Evolutionary conservation across 2,329 filamentous ascomycete genomes (phyloP), one percentile per base, ranked within the genome.

Genomic region (Fusarium sp.): DNA sequence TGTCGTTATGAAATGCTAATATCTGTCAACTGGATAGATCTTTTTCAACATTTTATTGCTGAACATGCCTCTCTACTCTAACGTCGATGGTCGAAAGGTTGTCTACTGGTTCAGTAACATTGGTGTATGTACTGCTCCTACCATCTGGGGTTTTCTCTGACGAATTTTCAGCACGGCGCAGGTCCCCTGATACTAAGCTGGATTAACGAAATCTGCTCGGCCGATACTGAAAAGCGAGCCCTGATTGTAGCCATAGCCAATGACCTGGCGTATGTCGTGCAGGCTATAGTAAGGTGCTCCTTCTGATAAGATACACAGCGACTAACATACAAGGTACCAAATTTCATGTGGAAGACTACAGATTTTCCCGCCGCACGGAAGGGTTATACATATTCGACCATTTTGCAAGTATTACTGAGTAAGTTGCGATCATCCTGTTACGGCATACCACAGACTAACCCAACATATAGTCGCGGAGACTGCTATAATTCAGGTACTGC

Each of bases 261-360:
- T 13, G 28, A 31, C 13, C 10, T 31, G 28, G 28, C 28, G 13
- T 31, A 31, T 13, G 28, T 31, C 28, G 28, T 31, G 28, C 28
- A 31, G 34, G 34, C 34, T 4, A 17, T 36, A 15, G 34, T 36
- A 36, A 36, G 34, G n/a, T 36, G 15, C 3, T 17, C 8, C 15
- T 36, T 9, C 34, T 2, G 7, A 36, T 36, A 7, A 17, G 17
- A 36, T 17, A 17, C 15, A 36, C 14, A 17, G 15, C n/a, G 66
- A 68, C 38, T 53, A 6, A 53, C 38, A 20, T 17, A 13, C 17
- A 28, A 53, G 50, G 33, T 53, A 7, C 67, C 67, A 5, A 70
- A 70, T 24, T 66, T 70, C 40, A 51, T 70, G 14, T 70, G 67
- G 67, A 70, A 68, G 26, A 70, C 67, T 0, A 68, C 54, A 1